These are phyloP conservation scores for Ammopiptanthus mongolicus DNA, from an alignment of 306 rosid species.

Conservation along the genomic window DNA sequence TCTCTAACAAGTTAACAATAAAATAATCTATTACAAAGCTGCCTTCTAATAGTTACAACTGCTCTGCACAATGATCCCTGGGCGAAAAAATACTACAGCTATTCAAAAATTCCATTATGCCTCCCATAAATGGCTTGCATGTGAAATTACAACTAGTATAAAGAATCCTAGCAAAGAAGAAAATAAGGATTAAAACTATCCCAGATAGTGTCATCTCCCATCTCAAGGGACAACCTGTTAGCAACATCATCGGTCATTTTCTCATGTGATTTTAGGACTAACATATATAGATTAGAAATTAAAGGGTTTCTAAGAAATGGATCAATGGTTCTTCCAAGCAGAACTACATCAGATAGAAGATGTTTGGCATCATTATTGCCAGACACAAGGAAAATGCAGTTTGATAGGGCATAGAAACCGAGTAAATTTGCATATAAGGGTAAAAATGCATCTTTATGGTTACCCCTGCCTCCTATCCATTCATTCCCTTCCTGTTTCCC, in stretches of 20 bases:
- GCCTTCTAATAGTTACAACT: constrained; percentile 5
- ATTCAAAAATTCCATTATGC: constrained; percentile 14
- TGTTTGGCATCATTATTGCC: constrained; percentile 23
- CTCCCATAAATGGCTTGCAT: not conserved
- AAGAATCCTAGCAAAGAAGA: constrained; percentile 58
- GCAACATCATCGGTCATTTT: constrained; percentile 30
- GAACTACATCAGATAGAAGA: constrained; percentile 37
- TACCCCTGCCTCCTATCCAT: constrained; percentile 95
- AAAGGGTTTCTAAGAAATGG: constrained; percentile 75
- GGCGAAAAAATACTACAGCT: not conserved
- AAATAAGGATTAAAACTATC: constrained; percentile 75
- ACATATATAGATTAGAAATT: constrained; percentile 55
- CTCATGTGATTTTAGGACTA: constrained; percentile 52
- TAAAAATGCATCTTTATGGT: constrained; percentile 94
- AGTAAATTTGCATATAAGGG: constrained; percentile 76
- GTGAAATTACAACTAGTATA: constrained; percentile 26
- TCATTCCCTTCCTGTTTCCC: constrained; percentile 41
- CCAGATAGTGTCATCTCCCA: constrained; percentile 42
- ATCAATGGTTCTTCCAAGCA: constrained; percentile 53
- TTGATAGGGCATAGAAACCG: constrained; percentile 69
- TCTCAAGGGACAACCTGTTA: constrained; percentile 29
- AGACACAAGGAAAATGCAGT: constrained; percentile 45
- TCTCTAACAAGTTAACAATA: not conserved
- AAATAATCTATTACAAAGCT: constrained; percentile 15
- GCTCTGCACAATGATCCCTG: constrained; percentile 3